These are phyloP conservation scores for Trichoderma koningiopsis DNA, from an alignment of 2,329 filamentous ascomycete species.

Conservation along the genomic window DNA sequence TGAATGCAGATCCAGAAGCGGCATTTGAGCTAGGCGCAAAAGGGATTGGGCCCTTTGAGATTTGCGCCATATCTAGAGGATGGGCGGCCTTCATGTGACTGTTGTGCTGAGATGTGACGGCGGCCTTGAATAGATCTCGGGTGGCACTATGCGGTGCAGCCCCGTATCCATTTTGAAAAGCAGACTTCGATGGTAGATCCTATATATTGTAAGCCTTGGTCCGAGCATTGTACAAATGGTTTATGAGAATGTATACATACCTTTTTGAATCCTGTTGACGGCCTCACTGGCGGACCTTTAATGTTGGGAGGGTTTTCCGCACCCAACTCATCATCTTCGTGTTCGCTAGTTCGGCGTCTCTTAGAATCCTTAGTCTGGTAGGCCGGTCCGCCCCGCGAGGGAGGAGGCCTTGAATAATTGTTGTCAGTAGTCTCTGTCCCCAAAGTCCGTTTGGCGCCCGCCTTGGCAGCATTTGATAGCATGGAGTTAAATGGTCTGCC, in stretches of 20 bases:
- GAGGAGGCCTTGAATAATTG: constrained; percentile 48
- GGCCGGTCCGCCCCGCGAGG: constrained; percentile 56
- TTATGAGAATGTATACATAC: constrained; percentile 41
- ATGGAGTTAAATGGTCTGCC: constrained; percentile 62
- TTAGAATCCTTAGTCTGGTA: constrained; percentile 75
- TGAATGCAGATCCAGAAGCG: constrained; percentile 57
- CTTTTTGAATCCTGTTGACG: constrained; percentile 71
- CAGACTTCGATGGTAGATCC: constrained; percentile 62
- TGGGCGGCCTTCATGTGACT: constrained; percentile 65
- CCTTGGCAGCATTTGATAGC: constrained; percentile 62
- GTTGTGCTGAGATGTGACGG: constrained; percentile 67
- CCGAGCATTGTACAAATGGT: constrained; percentile 28
- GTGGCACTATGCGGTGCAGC: constrained; percentile 57
- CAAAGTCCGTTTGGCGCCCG: constrained; percentile 70
- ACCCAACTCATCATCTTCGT: constrained; percentile 65
- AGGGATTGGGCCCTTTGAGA: constrained; percentile 84
- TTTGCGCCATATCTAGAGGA: constrained; percentile 81
- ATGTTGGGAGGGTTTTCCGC: constrained; percentile 61
- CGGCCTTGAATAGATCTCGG: constrained; percentile 65
- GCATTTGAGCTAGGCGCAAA: constrained; percentile 73
- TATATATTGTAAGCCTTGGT: constrained; percentile 44
- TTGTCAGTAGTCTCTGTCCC: constrained; percentile 65
- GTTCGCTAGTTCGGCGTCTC: constrained; percentile 75
- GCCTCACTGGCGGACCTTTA: constrained; percentile 83
- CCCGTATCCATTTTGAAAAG: constrained; percentile 63